phyloP scores from a whole-genome alignment of 148 eudicot genomes.

The Polygonum aviculare region DNA sequence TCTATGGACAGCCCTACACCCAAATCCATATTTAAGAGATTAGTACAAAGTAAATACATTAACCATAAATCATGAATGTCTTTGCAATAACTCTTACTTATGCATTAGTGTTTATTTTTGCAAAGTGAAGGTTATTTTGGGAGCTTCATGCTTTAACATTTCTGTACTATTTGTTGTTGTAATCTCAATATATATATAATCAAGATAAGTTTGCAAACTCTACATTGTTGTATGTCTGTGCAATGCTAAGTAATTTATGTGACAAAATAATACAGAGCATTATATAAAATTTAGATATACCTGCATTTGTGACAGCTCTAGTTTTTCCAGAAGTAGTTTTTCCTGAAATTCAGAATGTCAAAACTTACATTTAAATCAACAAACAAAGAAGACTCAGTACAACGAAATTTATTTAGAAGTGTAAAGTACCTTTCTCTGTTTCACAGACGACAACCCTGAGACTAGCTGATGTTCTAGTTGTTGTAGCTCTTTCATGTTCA shows the following conservation, averaged over 20 bases:
- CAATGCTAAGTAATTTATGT: no score
- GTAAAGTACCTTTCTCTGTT: conserved; percentile 50
- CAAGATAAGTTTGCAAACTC: background rate
- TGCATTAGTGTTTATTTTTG: background rate
- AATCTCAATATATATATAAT: no score
- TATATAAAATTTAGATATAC: conserved; percentile 18
- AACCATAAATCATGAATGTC: background rate
- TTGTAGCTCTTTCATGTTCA: conserved; percentile 47
- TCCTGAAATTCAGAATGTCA: conserved; percentile 35
- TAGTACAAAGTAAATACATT: background rate
- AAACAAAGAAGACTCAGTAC: background rate
- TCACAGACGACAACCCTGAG: conserved; percentile 52
- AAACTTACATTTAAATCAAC: background rate
- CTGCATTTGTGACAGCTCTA: conserved; percentile 43
- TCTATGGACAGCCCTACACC: background rate
- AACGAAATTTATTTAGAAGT: background rate
- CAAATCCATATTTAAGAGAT: background rate
- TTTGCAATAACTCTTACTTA: background rate
- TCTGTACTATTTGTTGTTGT: no score
- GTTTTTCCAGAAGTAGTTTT: conserved; percentile 46
- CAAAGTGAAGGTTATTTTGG: background rate
- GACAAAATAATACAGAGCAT: background rate
- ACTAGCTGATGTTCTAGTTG: conserved; percentile 56
- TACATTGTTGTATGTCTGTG: no score
- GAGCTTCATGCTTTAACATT: background rate